Percentiles rank a stretch among this genome's conserved stretches.
Conservation (phyloP, 2,329 filamentous ascomycete genomes). For the Dactylonectria estremocensis region DNA sequence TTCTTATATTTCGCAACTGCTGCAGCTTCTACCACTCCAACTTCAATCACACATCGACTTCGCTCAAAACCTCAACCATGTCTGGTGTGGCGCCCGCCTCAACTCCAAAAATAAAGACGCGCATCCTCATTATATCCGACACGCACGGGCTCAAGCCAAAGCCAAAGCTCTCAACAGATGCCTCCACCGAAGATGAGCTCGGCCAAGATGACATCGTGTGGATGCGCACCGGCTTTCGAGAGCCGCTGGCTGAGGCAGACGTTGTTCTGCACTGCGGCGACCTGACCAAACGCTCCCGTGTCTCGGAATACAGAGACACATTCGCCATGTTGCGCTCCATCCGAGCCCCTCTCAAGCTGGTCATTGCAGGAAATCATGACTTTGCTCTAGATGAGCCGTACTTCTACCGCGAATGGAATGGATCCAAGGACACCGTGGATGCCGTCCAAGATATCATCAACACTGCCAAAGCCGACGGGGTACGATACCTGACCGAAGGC, state of each 20-base stretch:
- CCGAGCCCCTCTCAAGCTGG: slow-evolving; percentile 66
- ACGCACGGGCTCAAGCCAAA: slow-evolving; percentile 51
- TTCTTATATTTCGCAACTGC: not conserved
- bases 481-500: slow-evolving; percentile 66
- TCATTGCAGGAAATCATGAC: slow-evolving; percentile 71
- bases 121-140: slow-evolving; percentile 58
- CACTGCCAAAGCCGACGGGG: slow-evolving; percentile 54
- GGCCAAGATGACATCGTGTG: slow-evolving; percentile 27
- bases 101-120: slow-evolving; percentile 50
- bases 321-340: slow-evolving; percentile 60
- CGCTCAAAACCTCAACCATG: slow-evolving; percentile 51
- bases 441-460: slow-evolving; percentile 58
- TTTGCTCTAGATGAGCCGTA: slow-evolving; percentile 56
- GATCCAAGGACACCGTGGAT: slow-evolving; percentile 42
- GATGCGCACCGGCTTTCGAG: slow-evolving; percentile 49
- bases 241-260: slow-evolving; percentile 57
- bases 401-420: slow-evolving; percentile 29
- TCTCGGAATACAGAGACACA: slow-evolving; percentile 58
- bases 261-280: slow-evolving; percentile 69
- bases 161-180: slow-evolving; percentile 27
- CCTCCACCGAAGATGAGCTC: slow-evolving; percentile 47
- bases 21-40: not conserved
- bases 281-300: slow-evolving; percentile 60
- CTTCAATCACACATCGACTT: not conserved
- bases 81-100: slow-evolving; percentile 59